These are phyloP conservation scores for Manihot esculenta DNA, from an alignment of 441 rosid species.

Conservation along the genomic window DNA sequence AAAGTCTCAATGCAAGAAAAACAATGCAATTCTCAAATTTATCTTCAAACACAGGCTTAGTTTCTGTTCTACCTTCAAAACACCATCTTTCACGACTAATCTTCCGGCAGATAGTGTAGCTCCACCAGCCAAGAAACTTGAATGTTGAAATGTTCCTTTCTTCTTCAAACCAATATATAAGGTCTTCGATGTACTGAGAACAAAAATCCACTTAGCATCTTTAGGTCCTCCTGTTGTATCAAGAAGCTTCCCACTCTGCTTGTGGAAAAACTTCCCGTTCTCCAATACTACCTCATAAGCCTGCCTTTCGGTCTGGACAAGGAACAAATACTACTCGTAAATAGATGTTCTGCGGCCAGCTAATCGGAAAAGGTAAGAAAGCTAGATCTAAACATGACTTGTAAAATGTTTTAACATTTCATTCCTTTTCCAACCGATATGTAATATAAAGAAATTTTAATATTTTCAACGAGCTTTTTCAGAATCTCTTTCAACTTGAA, in stretches of 20 bases:
- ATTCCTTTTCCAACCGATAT: not conserved
- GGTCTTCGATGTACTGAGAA: conserved; percentile 79
- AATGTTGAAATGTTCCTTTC: conserved; percentile 93
- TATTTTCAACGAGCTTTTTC: not conserved
- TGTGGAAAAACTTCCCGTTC: conserved; percentile 54
- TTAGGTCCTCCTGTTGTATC: conserved; percentile 42
- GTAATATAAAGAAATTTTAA: not conserved
- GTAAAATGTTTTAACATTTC: not conserved
- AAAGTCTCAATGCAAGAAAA: not conserved
- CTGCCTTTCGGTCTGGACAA: conserved; percentile 62
- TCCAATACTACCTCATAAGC: conserved; percentile 63
- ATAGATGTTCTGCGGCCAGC: not conserved
- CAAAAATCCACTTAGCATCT: conserved; percentile 88
- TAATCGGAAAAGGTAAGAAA: not conserved
- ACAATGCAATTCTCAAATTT: not conserved
- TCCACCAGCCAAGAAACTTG: conserved; percentile 98
- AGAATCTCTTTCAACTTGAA: not conserved
- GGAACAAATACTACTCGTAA: not conserved
- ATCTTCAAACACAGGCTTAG: not conserved
- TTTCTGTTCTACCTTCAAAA: conserved; percentile 57
- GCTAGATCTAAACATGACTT: no score
- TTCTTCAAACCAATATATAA: conserved; percentile 75
- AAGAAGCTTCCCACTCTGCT: conserved; percentile 59
- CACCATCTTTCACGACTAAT: conserved; percentile 70
- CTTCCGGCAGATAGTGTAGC: conserved; percentile 94